Evolutionary conservation across 495 filamentous ascomycete species (phyloP), one percentile per base, ranked within the genome.

Genomic region (Penicillium antarcticum): DNA sequence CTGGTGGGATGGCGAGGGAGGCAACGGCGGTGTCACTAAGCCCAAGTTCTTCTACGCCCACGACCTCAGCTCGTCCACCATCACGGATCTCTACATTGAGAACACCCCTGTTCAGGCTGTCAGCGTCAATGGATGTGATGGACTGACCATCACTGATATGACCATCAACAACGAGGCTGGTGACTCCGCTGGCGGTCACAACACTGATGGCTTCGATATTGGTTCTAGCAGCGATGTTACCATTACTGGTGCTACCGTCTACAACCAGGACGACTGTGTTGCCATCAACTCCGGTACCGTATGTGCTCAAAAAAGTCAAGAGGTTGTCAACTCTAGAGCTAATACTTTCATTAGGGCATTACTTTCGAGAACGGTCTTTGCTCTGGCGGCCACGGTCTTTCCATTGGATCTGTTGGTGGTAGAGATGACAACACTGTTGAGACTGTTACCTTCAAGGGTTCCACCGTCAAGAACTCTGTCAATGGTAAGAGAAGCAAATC

Each of bases 171-270:
- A 84, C 68, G 72, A 70, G 10, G 81, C 70, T 23, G 85, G 81
- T 24, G 73, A 79, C 40, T 57, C 55, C 1, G 48, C 60, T 11
- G 63, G 64, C 13, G 84, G 76, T 13, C 78, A 83, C 56, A 87
- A 87, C 67, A 86, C 85, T 4, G 84, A 87, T 52, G 84, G 73
- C 9, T 87, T 87, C 57, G 84, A 87, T 49, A 69, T 87, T 21
- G 51, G 48, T n/a, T 43, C 43, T 46, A 77, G 81, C 21, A 60
- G 59, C 6, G 74, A 69, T 5, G 69, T 67, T 19, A 68, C 71
- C 14, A 64, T 85, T n/a, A 75, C 66, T 38, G 82, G 85, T 54
- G 68, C 78, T 13, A 76, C 60, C 23, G 73, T 85, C 2, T 70
- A 79, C 47, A 86, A 80, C 61, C 83, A 86, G 63, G 83, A 86